Conservation (phyloP, 2,329 filamentous ascomycete species). For the Colletotrichum eleusines region DNA sequence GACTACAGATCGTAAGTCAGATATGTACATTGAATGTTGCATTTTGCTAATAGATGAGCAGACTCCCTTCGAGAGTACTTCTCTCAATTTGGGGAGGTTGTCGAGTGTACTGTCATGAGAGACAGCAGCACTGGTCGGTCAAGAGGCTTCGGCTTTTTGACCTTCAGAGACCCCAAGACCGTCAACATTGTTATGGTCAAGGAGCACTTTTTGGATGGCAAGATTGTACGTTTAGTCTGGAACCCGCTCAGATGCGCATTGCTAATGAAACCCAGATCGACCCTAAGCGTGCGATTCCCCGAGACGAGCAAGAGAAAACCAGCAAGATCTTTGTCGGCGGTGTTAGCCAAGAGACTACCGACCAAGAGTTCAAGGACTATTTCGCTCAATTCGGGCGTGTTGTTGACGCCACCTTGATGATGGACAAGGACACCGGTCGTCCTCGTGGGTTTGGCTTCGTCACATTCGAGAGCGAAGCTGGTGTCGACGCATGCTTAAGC, state of each 20-base stretch:
- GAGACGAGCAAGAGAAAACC: constrained; percentile 97
- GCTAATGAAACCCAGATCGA: constrained; percentile 76
- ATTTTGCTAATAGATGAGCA: constrained; percentile 54
- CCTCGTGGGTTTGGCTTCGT: constrained; percentile 98
- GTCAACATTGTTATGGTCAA: constrained; percentile 99
- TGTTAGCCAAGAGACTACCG: constrained; percentile 96
- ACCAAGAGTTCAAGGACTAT: constrained; percentile 95
- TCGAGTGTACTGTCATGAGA: constrained; percentile 99
- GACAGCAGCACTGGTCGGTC: constrained; percentile 94
- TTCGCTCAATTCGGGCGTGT: constrained; percentile 97
- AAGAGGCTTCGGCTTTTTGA: constrained; percentile 96
- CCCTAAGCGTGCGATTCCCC: constrained; percentile 95
- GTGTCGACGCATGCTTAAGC: constrained; percentile 90
- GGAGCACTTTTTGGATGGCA: constrained; percentile 97
- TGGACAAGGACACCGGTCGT: constrained; percentile 99
- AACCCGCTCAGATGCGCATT: background rate
- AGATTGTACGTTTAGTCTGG: constrained; percentile 80
- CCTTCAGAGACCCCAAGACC: constrained; percentile 96
- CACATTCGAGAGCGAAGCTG: constrained; percentile 95
- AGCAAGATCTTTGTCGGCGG: constrained; percentile 99
- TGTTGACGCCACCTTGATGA: constrained; percentile 98
- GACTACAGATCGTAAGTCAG: constrained; percentile 89
- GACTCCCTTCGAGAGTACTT: constrained; percentile 98
- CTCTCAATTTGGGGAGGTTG: constrained; percentile 95
- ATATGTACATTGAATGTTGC: background rate